Evolutionary conservation across 2,329 filamentous ascomycete species (phyloP).

Genomic region (Epichloe scottii): DNA sequence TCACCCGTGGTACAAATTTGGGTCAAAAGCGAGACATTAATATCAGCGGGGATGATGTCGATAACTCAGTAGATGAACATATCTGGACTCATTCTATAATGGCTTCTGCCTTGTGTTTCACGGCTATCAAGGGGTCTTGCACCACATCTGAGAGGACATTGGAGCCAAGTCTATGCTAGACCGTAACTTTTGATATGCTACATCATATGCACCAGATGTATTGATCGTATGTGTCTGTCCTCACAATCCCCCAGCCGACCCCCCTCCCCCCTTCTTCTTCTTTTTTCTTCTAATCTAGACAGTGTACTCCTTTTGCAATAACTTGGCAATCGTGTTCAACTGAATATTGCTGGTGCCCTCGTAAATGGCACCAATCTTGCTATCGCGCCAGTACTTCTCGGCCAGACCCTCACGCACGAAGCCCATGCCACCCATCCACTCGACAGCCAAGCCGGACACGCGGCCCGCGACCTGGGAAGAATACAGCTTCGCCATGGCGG

Average conservation of each 20-base stretch:
- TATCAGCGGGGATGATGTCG: background rate
- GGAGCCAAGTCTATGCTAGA: background rate
- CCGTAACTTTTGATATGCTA: no score
- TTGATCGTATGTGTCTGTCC: no score
- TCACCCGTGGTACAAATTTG: background rate
- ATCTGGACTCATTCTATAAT: no score
- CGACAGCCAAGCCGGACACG: conserved; percentile 75
- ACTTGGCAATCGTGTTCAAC: conserved; percentile 53
- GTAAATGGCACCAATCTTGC: conserved; percentile 97
- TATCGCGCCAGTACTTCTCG: conserved; percentile 96
- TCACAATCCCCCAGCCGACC: no score
- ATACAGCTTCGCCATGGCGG: conserved; percentile 96
- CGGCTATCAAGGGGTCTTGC: no score
- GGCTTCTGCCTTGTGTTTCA: no score
- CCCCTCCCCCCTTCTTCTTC: no score
- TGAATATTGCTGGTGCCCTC: conserved; percentile 78
- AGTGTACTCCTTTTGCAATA: conserved; percentile 50
- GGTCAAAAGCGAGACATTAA: background rate
- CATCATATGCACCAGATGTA: no score
- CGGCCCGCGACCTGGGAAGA: conserved; percentile 83
- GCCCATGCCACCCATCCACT: conserved; percentile 99
- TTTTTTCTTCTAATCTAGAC: conserved; percentile 11
- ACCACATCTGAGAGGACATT: background rate
- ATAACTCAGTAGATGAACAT: background rate
- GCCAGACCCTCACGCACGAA: conserved; percentile 93